A percentile compares a stretch with the other conserved stretches of the same genome.
These are phyloP conservation scores for Sugiyamaella smithiae DNA, from an alignment of 805 yeast species.

Conservation along the genomic window DNA sequence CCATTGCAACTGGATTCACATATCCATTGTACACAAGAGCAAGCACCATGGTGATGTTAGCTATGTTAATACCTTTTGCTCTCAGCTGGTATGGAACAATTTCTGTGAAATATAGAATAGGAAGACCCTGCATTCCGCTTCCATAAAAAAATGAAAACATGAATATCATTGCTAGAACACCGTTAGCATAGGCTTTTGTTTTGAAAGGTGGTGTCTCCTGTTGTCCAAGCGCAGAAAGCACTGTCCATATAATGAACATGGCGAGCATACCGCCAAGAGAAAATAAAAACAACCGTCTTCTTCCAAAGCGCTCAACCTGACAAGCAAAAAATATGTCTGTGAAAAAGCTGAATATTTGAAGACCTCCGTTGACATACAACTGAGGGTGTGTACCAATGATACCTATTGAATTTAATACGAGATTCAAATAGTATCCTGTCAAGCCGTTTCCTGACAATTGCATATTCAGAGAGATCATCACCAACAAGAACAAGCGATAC, in stretches of 20 bases:
- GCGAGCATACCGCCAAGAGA: slow-evolving; percentile 10
- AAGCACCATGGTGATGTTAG: not conserved
- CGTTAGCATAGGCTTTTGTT: not conserved
- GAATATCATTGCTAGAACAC: slow-evolving; percentile 10
- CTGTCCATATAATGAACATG: slow-evolving; percentile 39
- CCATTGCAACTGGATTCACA: slow-evolving; percentile 40
- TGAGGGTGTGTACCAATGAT: slow-evolving; percentile 35
- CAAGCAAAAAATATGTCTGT: not conserved
- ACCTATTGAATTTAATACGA: slow-evolving; percentile 52
- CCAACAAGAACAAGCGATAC: slow-evolving; percentile 6
- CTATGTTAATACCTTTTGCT: slow-evolving; percentile 36
- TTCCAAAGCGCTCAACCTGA: not conserved
- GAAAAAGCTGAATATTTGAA: not conserved
- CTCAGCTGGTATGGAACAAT: slow-evolving; percentile 29
- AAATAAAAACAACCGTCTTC: slow-evolving; percentile 11
- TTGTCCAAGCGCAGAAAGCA: slow-evolving; percentile 46
- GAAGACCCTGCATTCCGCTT: slow-evolving; percentile 27
- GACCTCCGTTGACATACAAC: slow-evolving; percentile 22
- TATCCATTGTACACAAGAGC: not conserved
- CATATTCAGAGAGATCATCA: slow-evolving; percentile 3
- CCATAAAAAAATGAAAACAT: slow-evolving; percentile 7
- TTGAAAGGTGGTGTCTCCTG: slow-evolving; percentile 25
- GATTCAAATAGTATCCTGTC: slow-evolving; percentile 42
- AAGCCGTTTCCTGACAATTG: slow-evolving; percentile 18
- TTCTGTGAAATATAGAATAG: slow-evolving; percentile 30